Conservation (phyloP, 208 protist genomes). For the Leishmania gerbilli region DNA sequence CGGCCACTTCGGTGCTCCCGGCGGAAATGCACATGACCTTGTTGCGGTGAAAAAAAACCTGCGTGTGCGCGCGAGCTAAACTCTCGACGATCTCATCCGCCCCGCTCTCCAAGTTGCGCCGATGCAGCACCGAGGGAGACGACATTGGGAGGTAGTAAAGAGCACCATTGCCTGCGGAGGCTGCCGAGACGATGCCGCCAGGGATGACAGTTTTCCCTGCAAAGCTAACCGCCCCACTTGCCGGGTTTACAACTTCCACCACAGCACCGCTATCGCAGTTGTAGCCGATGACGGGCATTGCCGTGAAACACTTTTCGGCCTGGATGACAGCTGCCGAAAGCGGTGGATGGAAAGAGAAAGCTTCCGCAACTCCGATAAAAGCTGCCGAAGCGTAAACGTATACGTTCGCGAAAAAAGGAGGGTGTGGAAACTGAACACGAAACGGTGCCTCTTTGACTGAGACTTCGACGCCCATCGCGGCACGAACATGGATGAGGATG, state of each 20-base stretch:
- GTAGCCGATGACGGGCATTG: slow-evolving; percentile 31
- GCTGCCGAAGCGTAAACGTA: too few relatives aligned
- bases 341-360: not conserved
- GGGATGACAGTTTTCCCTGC: slow-evolving; percentile 14
- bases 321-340: not conserved
- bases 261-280: slow-evolving; percentile 19
- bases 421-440: not conserved
- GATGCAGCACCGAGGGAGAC: slow-evolving; percentile 26
- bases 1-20: slow-evolving; percentile 31
- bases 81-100: slow-evolving; percentile 18
- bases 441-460: not conserved
- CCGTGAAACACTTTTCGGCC: not conserved
- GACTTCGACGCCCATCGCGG: not conserved
- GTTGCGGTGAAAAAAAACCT: slow-evolving; percentile 56
- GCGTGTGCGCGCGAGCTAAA: slow-evolving; percentile 26
- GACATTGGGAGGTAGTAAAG: slow-evolving; percentile 57
- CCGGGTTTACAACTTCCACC: slow-evolving; percentile 15
- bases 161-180: slow-evolving; percentile 33
- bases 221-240: not conserved
- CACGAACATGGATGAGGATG: not conserved
- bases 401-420: not conserved
- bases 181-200: slow-evolving; percentile 20
- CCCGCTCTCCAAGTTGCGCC: slow-evolving; percentile 12
- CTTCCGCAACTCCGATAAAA: not conserved
- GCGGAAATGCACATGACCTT: slow-evolving; percentile 55